Conservation (phyloP, 2,329 filamentous ascomycete genomes). For the Fusarium ramigenum region DNA sequence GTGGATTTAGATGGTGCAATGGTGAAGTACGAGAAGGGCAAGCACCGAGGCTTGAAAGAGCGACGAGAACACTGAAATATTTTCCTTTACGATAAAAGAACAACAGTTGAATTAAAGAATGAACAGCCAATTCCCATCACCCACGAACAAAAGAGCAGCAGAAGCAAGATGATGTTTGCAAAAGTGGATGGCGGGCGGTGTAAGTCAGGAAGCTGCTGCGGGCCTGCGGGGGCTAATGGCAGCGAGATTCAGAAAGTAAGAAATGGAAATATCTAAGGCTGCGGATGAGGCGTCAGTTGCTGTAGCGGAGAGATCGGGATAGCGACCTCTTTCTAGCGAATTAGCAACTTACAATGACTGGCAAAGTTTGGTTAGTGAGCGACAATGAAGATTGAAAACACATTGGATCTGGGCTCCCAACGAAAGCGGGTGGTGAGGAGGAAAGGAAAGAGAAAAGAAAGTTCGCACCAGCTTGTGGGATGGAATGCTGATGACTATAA, state of each 20-base stretch:
- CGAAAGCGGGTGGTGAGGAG: conserved; percentile 21
- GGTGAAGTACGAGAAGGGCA: conserved; percentile 14
- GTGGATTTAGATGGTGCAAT: conserved; percentile 13
- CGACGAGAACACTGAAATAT: background rate
- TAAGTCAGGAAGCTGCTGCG: conserved; percentile 41
- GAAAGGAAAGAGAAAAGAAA: conserved; percentile 15
- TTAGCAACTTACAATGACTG: conserved; percentile 23
- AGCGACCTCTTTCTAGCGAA: background rate
- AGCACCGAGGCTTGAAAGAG: background rate
- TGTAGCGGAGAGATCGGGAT: conserved; percentile 10
- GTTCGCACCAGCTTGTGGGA: conserved; percentile 21
- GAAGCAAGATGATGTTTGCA: conserved; percentile 38
- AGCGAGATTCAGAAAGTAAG: conserved; percentile 18
- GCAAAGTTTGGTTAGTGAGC: conserved; percentile 15
- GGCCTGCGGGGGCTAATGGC: conserved; percentile 32
- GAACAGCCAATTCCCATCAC: conserved; percentile 9
- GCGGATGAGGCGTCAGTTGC: conserved; percentile 20
- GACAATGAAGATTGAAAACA: conserved; percentile 6
- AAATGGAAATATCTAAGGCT: conserved; percentile 26
- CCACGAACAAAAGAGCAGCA: conserved; percentile 9
- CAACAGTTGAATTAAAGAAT: conserved; percentile 5
- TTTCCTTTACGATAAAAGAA: background rate
- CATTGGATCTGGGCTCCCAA: conserved; percentile 1
- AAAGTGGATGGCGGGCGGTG: conserved; percentile 41
- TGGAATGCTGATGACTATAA: conserved; percentile 32